phyloP scores from a whole-genome alignment of 2,329 filamentous ascomycete species.

The Fusarium lyarnte region DNA sequence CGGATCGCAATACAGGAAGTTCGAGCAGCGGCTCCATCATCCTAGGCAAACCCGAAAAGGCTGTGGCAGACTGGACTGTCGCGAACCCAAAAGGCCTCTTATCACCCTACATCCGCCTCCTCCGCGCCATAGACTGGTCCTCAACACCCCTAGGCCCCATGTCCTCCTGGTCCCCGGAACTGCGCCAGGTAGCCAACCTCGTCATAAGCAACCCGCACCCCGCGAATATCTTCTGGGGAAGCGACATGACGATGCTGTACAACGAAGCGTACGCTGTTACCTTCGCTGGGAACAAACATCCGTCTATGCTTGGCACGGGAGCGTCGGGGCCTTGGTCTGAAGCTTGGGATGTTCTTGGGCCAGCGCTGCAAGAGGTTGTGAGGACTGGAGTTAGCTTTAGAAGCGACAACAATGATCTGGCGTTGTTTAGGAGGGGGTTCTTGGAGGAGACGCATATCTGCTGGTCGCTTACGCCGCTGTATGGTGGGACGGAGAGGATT shows the following conservation, averaged over 20 bases:
- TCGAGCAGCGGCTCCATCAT: conserved; percentile 43
- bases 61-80: conserved; percentile 50
- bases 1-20: conserved; percentile 41
- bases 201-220: conserved; percentile 53
- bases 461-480: conserved; percentile 52
- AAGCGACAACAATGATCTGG: conserved; percentile 47
- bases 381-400: conserved; percentile 48
- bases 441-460: conserved; percentile 53
- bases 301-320: conserved; percentile 66
- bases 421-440: conserved; percentile 47
- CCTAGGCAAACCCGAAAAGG: conserved; percentile 46
- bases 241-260: conserved; percentile 69
- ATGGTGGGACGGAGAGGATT: conserved; percentile 48
- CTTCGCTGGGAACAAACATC: conserved; percentile 71
- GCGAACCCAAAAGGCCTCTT: conserved; percentile 44
- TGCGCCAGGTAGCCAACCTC: conserved; percentile 54
- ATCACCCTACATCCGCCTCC: conserved; percentile 44
- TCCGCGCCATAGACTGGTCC: conserved; percentile 53
- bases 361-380: conserved; percentile 49
- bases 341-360: conserved; percentile 47
- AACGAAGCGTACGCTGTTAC: conserved; percentile 67
- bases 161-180: conserved; percentile 54
- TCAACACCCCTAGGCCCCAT: conserved; percentile 56
- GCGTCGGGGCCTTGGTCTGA: conserved; percentile 67
- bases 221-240: conserved; percentile 69